Evolutionary conservation across 1,284 basidiomycete species (phyloP).

Genomic region (Marasmius sp.): DNA sequence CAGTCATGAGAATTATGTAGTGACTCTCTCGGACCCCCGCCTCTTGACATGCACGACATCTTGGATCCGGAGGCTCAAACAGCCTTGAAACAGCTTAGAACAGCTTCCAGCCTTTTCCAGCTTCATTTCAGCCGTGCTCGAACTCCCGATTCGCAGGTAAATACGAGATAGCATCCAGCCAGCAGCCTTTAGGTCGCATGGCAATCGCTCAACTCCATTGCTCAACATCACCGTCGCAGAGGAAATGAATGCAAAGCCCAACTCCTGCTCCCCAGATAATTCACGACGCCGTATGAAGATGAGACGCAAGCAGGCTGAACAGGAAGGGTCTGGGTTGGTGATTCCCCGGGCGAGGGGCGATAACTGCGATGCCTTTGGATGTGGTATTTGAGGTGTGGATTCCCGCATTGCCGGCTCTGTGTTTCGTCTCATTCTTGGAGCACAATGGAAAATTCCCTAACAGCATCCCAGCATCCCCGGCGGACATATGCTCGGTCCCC

Average conservation of each 20-base stretch:
- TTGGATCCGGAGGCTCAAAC: too few species aligned
- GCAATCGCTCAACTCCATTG: background rate
- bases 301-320: background rate
- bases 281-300: background rate
- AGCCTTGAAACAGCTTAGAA: too few species aligned
- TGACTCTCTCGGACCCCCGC: too few species aligned
- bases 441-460: slow-evolving; percentile 1
- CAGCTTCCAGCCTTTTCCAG: too few species aligned
- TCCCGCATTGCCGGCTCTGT: background rate
- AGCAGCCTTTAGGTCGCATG: too few species aligned
- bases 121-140: too few species aligned
- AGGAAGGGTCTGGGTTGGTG: background rate
- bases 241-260: background rate
- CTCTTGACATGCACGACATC: too few species aligned
- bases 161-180: too few species aligned
- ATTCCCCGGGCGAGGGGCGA: background rate
- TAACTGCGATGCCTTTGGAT: background rate
- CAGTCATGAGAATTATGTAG: too few species aligned
- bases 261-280: background rate
- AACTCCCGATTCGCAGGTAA: too few species aligned
- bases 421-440: background rate
- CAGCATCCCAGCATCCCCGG: slow-evolving; percentile 12
- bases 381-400: background rate
- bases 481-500: slow-evolving; percentile 15
- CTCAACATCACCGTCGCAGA: background rate